Evolutionary conservation across 78 protist species (phyloP).

Genomic region (Dictyostelium brefeldianum): DNA sequence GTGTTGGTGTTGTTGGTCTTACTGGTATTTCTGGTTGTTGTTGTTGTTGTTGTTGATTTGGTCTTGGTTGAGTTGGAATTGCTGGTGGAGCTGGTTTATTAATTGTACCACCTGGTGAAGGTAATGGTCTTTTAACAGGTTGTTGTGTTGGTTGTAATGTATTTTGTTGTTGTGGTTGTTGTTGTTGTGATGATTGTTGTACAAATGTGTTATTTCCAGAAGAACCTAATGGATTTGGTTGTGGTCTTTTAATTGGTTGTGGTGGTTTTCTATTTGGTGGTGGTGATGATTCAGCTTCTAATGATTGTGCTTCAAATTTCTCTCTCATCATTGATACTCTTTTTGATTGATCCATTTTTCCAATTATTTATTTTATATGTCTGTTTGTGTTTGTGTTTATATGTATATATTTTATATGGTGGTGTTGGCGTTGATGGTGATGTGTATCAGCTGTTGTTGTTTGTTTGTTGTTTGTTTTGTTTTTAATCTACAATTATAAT

Average conservation of each 20-base stretch:
- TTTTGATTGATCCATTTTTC: slow-evolving; percentile 52
- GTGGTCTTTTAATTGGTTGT: slow-evolving; percentile 26
- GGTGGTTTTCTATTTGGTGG: slow-evolving; percentile 62
- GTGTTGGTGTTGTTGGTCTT: slow-evolving; percentile 6
- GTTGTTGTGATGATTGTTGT: not conserved
- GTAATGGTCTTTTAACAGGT: slow-evolving; percentile 59
- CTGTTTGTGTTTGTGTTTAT: not conserved
- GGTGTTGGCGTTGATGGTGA: no score
- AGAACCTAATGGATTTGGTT: not conserved
- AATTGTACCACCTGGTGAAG: slow-evolving; percentile 3
- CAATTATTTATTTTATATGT: not conserved
- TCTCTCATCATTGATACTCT: slow-evolving; percentile 82
- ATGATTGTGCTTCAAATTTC: slow-evolving; percentile 71
- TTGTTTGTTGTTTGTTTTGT: no score
- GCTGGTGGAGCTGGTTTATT: slow-evolving; percentile 64
- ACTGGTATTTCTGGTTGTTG: not conserved
- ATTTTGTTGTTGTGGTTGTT: not conserved
- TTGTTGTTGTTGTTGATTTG: slow-evolving; percentile 7
- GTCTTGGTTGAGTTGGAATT: slow-evolving; percentile 74
- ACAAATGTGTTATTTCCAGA: slow-evolving; percentile 1
- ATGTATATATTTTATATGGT: not conserved
- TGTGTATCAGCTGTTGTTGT: no score
- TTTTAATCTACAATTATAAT: no score
- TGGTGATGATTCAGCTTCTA: slow-evolving; percentile 59
- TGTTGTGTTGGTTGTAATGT: slow-evolving; percentile 6